These are phyloP conservation scores for Puccinia coronata DNA, from an alignment of 1,284 basidiomycete genomes.

Conservation along the genomic window DNA sequence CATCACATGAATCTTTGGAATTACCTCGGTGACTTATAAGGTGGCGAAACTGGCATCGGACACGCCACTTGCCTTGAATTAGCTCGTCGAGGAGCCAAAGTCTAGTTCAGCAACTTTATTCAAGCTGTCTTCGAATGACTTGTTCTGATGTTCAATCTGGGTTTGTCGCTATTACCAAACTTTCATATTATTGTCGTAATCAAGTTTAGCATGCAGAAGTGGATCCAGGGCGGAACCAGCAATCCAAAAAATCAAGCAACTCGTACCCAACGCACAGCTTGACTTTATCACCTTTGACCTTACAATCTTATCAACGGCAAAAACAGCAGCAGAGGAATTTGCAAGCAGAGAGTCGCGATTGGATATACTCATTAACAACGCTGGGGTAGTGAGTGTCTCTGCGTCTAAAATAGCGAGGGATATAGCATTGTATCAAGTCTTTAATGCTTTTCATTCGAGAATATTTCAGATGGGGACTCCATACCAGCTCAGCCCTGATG, in stretches of 20 bases:
- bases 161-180: background rate
- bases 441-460: no score
- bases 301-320: conserved; percentile 55
- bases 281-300: conserved; percentile 58
- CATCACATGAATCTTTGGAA: background rate
- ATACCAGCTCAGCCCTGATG: conserved; percentile 33
- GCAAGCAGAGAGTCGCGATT: conserved; percentile 53
- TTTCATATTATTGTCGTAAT: background rate
- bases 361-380: conserved; percentile 58
- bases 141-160: background rate
- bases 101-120: conserved; percentile 19
- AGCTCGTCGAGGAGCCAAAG: conserved; percentile 28
- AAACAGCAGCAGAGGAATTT: conserved; percentile 55
- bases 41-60: conserved; percentile 30
- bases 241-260: conserved; percentile 45
- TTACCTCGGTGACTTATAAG: background rate
- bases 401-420: background rate
- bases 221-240: conserved; percentile 3
- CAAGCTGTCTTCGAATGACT: background rate
- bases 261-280: conserved; percentile 51
- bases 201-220: conserved; percentile 39
- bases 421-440: no score
- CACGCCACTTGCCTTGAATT: conserved; percentile 25
- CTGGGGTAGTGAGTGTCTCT: conserved; percentile 52
- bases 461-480: conserved; percentile 15